Percentiles rank a stretch among this genome's conserved stretches.
phyloP scores from a whole-genome alignment of 176 grass and related monocot genomes.

The Juncus inflexus region DNA sequence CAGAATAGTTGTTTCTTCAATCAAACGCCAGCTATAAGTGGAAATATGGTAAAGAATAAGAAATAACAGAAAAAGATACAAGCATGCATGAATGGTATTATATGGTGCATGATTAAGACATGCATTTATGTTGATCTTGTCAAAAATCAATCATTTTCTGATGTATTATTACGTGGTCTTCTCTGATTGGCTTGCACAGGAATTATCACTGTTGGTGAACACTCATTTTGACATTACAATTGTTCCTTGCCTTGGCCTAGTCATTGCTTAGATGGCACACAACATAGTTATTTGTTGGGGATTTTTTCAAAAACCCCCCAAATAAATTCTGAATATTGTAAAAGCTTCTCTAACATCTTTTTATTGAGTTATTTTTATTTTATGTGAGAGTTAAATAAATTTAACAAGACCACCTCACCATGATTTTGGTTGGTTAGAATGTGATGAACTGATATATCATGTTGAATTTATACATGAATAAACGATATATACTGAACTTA shows the following conservation, averaged over 20 bases:
- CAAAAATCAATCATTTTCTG: slow-evolving; percentile 24
- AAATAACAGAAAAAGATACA: neutral
- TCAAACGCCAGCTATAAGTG: too few relatives aligned
- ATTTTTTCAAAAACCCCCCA: neutral
- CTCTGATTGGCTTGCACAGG: slow-evolving; percentile 17
- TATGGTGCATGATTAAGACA: slow-evolving; percentile 7
- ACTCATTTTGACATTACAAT: slow-evolving; percentile 13
- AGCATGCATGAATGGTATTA: neutral
- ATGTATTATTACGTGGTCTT: neutral
- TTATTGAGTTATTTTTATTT: too few relatives aligned
- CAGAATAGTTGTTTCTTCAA: too few relatives aligned
- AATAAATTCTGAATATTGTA: too few relatives aligned
- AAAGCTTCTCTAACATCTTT: too few relatives aligned
- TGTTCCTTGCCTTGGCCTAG: slow-evolving; percentile 11
- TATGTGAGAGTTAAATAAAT: too few relatives aligned
- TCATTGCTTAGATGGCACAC: slow-evolving; percentile 17
- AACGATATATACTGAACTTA: too few relatives aligned
- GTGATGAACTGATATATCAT: too few relatives aligned
- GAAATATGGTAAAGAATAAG: neutral
- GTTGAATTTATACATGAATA: too few relatives aligned
- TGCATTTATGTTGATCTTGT: slow-evolving; percentile 22
- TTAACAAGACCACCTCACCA: too few relatives aligned
- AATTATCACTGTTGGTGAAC: slow-evolving; percentile 3
- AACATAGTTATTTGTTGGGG: neutral
- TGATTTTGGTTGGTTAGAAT: too few relatives aligned